Percentiles rank a stretch among this genome's conserved stretches.
These are phyloP conservation scores for Zymoseptoria passerinii DNA, from an alignment of 2,329 filamentous ascomycete genomes.

Conservation along the genomic window DNA sequence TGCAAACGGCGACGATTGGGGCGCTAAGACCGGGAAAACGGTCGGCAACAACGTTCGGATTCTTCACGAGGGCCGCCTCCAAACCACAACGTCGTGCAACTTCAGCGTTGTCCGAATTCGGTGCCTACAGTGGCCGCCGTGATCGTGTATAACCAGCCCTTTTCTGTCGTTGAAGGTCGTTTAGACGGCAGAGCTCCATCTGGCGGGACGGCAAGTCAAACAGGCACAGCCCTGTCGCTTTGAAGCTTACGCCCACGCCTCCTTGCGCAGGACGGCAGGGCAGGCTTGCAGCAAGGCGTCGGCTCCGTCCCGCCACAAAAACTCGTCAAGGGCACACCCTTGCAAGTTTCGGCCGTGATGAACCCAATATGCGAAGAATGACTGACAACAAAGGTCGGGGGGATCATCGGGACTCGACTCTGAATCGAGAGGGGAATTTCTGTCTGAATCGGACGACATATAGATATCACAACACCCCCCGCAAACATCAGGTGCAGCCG, in stretches of 20 bases:
- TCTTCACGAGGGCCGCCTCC: not conserved
- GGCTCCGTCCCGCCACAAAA: too few species aligned
- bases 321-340: too few species aligned
- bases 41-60: not conserved
- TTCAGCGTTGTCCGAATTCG: not conserved
- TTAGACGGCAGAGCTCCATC: not conserved
- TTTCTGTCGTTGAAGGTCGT: not conserved
- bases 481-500: too few species aligned
- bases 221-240: not conserved
- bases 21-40: not conserved
- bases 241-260: not conserved
- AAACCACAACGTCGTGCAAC: not conserved
- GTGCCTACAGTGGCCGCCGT: not conserved
- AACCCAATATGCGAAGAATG: too few species aligned
- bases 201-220: not conserved
- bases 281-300: too few species aligned
- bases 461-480: too few species aligned
- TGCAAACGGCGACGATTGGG: not conserved
- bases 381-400: too few species aligned
- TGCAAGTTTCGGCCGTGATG: too few species aligned
- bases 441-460: too few species aligned
- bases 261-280: not conserved
- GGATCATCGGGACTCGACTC: too few species aligned
- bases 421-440: too few species aligned
- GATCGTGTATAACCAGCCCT: not conserved